These are phyloP conservation scores for Nothomitra cinnamomea DNA, from an alignment of 2,329 filamentous ascomycete genomes.

Conservation along the genomic window DNA sequence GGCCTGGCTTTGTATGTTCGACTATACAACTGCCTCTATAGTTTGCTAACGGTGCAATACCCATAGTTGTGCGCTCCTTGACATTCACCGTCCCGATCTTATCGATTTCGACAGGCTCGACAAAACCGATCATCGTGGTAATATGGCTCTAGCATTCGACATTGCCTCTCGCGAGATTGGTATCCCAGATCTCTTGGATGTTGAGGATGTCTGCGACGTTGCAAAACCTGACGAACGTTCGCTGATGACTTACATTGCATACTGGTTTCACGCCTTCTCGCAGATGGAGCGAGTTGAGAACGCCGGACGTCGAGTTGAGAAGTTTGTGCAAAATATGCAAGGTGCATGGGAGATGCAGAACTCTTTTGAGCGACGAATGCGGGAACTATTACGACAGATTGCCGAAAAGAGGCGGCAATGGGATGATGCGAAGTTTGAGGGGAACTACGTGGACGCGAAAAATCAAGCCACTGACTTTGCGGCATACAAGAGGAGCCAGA, in stretches of 20 bases:
- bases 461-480: slow-evolving; percentile 67
- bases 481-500: slow-evolving; percentile 77
- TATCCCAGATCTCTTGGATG: slow-evolving; percentile 86
- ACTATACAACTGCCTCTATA: not conserved
- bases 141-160: slow-evolving; percentile 97
- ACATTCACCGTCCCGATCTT: slow-evolving; percentile 91
- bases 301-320: slow-evolving; percentile 86
- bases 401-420: slow-evolving; percentile 56
- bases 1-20: slow-evolving; percentile 60
- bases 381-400: slow-evolving; percentile 60
- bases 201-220: slow-evolving; percentile 96
- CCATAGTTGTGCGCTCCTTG: slow-evolving; percentile 62
- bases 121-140: slow-evolving; percentile 83
- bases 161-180: slow-evolving; percentile 93
- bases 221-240: slow-evolving; percentile 89
- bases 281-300: slow-evolving; percentile 99
- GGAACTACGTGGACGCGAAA: slow-evolving; percentile 86
- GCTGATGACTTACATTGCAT: slow-evolving; percentile 98
- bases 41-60: not conserved
- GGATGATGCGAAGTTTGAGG: slow-evolving; percentile 68
- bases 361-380: slow-evolving; percentile 83
- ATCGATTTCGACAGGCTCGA: slow-evolving; percentile 94
- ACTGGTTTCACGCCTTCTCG: slow-evolving; percentile 99
- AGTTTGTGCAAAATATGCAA: slow-evolving; percentile 98
- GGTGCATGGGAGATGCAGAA: slow-evolving; percentile 99